Percentiles rank a stretch among this genome's conserved stretches.
phyloP scores from a whole-genome alignment of 2,329 filamentous ascomycete species.

The Fusarium sp. region DNA sequence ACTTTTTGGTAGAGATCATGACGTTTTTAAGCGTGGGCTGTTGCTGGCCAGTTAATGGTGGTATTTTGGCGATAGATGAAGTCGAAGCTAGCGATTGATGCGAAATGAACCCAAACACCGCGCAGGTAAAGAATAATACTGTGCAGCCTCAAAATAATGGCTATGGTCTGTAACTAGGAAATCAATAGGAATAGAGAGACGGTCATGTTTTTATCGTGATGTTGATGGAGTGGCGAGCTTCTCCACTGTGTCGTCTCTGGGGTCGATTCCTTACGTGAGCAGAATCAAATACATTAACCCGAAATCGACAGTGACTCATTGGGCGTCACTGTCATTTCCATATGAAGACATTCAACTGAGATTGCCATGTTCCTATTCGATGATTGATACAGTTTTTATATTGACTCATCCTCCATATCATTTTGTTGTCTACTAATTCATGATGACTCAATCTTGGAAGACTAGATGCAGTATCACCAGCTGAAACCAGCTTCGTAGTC shows the following conservation, averaged over 20 bases:
- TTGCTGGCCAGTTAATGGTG: constrained; percentile 2
- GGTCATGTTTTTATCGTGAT: constrained; percentile 30
- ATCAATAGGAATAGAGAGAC: background rate
- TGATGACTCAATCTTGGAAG: constrained; percentile 5
- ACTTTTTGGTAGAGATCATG: constrained; percentile 53
- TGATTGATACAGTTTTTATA: background rate
- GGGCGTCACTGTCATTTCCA: constrained; percentile 14
- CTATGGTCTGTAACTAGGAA: background rate
- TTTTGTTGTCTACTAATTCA: background rate
- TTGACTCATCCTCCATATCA: constrained; percentile 16
- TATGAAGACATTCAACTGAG: background rate
- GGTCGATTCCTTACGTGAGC: constrained; percentile 28
- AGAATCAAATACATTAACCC: constrained; percentile 13
- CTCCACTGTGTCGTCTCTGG: constrained; percentile 1
- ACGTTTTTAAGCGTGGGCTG: constrained; percentile 6
- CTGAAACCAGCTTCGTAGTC: background rate
- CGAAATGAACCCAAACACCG: constrained; percentile 21
- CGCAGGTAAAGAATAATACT: background rate
- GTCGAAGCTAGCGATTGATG: background rate
- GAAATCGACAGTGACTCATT: constrained; percentile 33
- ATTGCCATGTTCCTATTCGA: background rate
- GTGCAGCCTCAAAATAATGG: background rate
- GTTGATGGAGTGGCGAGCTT: constrained; percentile 26
- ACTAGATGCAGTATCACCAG: background rate
- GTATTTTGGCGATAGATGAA: constrained; percentile 1